phyloP scores from a whole-genome alignment of 2,329 filamentous ascomycete species.

The Dothistroma septosporum region DNA sequence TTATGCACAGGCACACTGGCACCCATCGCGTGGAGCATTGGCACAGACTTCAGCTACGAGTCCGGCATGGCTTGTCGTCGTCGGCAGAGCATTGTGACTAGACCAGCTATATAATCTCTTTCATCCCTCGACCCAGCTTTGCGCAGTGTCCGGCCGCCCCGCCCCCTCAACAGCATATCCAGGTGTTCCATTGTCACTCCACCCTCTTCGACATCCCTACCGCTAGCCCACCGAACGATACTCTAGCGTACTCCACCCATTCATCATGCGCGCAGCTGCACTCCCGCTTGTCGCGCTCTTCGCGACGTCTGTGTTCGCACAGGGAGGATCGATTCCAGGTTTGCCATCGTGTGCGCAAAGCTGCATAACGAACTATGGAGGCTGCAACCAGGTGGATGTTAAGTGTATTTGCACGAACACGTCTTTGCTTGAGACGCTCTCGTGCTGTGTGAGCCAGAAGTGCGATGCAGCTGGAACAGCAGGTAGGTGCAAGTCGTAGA shows the following conservation, averaged over 20 bases:
- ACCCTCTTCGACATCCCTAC: background rate
- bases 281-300: conserved; percentile 19
- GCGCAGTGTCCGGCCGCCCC: background rate
- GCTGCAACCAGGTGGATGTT: conserved; percentile 38
- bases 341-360: conserved; percentile 31
- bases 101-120: background rate
- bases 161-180: background rate
- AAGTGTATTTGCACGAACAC: conserved; percentile 42
- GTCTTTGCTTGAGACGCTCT: conserved; percentile 35
- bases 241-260: background rate
- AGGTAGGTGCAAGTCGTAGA: background rate
- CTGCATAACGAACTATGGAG: conserved; percentile 39
- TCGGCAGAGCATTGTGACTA: background rate
- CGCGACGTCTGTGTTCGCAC: conserved; percentile 18
- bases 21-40: background rate
- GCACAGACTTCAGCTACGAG: conserved; percentile 4
- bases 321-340: conserved; percentile 18
- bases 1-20: background rate
- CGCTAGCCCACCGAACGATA: background rate
- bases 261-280: conserved; percentile 19
- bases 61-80: background rate
- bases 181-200: background rate
- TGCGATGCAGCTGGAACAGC: conserved; percentile 32
- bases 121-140: background rate
- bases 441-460: conserved; percentile 40